Conservation (phyloP, 176 grass and related monocot species). For the Oryza meyeriana region DNA sequence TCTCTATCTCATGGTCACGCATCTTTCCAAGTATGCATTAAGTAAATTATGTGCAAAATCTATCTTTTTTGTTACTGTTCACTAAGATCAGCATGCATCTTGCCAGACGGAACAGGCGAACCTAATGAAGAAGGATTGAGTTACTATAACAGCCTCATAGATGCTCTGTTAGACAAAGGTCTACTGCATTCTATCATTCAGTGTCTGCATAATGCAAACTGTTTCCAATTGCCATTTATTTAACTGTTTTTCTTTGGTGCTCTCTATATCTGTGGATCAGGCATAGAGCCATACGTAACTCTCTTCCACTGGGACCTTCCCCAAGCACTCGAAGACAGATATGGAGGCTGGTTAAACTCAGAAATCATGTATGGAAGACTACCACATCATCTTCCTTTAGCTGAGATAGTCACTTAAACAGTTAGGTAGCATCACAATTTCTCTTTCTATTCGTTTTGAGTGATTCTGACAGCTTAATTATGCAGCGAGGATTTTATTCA, state of each 20-base stretch:
- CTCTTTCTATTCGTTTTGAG: not conserved
- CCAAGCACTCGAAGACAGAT: slow-evolving; percentile 79
- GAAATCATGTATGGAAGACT: slow-evolving; percentile 73
- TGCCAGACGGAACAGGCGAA: slow-evolving; percentile 82
- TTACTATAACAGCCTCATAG: slow-evolving; percentile 82
- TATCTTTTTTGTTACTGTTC: not conserved
- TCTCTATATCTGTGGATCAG: slow-evolving; percentile 40
- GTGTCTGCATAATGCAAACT: not conserved
- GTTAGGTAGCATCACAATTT: slow-evolving; percentile 1
- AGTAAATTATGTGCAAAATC: slow-evolving; percentile 19
- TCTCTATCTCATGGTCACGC: slow-evolving; percentile 96
- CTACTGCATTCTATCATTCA: not conserved
- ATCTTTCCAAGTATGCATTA: slow-evolving; percentile 88
- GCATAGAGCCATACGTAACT: slow-evolving; percentile 75
- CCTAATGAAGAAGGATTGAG: slow-evolving; percentile 84
- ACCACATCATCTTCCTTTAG: not conserved
- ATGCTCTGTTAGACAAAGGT: slow-evolving; percentile 75
- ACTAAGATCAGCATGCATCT: slow-evolving; percentile 8
- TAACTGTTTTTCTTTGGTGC: not conserved
- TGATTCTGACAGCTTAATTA: slow-evolving; percentile 18
- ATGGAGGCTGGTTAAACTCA: slow-evolving; percentile 71
- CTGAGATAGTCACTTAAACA: not conserved
- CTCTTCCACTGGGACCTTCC: slow-evolving; percentile 96
- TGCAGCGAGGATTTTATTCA: slow-evolving; percentile 82
- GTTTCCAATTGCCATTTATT: not conserved